Conservation (phyloP, 2,329 filamentous ascomycete genomes). For the Talaromyces sp. region DNA sequence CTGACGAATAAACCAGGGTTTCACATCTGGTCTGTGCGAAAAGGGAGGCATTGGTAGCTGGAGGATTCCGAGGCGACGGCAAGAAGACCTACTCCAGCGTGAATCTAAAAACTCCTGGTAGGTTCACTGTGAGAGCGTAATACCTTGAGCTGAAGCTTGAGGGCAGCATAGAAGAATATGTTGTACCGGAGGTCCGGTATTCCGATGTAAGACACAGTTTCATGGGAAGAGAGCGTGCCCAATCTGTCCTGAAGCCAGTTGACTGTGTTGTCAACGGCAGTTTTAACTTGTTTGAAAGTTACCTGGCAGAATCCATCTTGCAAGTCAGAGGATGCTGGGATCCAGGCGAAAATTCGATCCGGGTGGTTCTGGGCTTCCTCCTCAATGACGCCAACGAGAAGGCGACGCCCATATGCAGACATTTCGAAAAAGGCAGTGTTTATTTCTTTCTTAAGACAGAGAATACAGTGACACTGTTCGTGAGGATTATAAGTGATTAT, state of each 20-base stretch:
- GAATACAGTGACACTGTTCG: too few species aligned
- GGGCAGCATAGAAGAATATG: slow-evolving; percentile 5
- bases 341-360: background rate
- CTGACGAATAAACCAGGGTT: background rate
- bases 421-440: too few species aligned
- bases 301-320: slow-evolving; percentile 5
- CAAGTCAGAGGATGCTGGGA: background rate
- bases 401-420: slow-evolving; percentile 7
- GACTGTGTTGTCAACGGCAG: background rate
- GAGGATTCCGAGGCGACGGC: slow-evolving; percentile 1
- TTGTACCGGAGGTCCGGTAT: slow-evolving; percentile 2
- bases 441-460: too few species aligned
- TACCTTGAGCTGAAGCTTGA: slow-evolving; percentile 9
- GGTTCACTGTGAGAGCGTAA: background rate
- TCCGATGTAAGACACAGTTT: slow-evolving; percentile 7
- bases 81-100: slow-evolving; percentile 11
- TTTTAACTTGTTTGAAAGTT: background rate
- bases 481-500: too few species aligned
- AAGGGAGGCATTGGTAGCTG: background rate
- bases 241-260: slow-evolving; percentile 1
- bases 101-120: too few species aligned
- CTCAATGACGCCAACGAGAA: slow-evolving; percentile 1
- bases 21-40: slow-evolving; percentile 4
- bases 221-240: background rate
- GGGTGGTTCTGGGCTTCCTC: slow-evolving; percentile 1